Percentiles rank a stretch among this genome's conserved stretches.
Evolutionary conservation across 768 basidiomycete species (phyloP).

Genomic region (Sistotremastrum suecicum): DNA sequence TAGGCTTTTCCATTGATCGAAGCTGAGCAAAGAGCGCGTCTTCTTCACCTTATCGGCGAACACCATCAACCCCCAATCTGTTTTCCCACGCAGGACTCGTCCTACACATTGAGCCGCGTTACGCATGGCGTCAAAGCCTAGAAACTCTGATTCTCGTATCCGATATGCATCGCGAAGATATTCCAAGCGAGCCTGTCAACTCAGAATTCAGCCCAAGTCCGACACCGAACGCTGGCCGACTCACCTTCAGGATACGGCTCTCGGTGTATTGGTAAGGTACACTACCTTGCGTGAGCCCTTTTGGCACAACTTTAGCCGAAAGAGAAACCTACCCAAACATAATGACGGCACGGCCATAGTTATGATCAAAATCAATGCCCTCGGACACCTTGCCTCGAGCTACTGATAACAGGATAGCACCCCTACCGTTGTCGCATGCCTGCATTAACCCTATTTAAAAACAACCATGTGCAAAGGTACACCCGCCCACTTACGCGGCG

Average conservation of each 20-base stretch:
- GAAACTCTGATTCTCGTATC: conserved; percentile 95
- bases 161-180: conserved; percentile 97
- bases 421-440: conserved; percentile 98
- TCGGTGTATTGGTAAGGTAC: conserved; percentile 98
- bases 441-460: conserved; percentile 15
- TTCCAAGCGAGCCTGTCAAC: conserved; percentile 63
- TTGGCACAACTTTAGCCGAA: background rate
- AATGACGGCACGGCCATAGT: conserved; percentile 96
- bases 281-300: conserved; percentile 22
- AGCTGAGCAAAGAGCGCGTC: background rate
- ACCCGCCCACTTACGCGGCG: conserved; percentile 45
- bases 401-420: conserved; percentile 91
- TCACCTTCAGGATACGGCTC: conserved; percentile 77
- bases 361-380: conserved; percentile 99
- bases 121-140: conserved; percentile 98
- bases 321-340: conserved; percentile 81
- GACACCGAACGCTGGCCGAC: background rate
- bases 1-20: background rate
- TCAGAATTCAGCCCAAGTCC: background rate
- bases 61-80: conserved; percentile 99
- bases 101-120: conserved; percentile 99
- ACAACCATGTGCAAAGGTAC: background rate
- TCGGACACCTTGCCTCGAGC: conserved; percentile 99
- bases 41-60: conserved; percentile 90
- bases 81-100: conserved; percentile 93